phyloP scores from a whole-genome alignment of 2,329 filamentous ascomycete species.

The Trichoderma pleuroti region DNA sequence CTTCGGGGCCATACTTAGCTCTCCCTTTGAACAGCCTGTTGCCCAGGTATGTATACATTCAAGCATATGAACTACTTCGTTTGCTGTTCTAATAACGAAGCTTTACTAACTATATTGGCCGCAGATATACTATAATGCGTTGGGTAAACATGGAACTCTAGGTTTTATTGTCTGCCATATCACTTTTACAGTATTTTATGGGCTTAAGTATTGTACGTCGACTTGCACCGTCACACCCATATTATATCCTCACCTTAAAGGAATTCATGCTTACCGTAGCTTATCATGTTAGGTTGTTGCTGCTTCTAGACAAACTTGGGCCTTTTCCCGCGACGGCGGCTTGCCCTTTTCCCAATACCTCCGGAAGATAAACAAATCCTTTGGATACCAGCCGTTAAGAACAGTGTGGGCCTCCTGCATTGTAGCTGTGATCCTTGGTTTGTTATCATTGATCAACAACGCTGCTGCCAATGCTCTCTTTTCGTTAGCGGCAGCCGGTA shows the following conservation, averaged over 20 bases:
- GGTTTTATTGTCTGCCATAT: slow-evolving; percentile 2
- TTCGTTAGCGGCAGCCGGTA: background rate
- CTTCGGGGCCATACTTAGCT: background rate
- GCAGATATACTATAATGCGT: slow-evolving; percentile 2
- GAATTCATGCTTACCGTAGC: background rate
- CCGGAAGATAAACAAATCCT: background rate
- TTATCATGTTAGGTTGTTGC: background rate
- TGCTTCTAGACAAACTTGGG: background rate
- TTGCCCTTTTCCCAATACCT: background rate
- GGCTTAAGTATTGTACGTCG: background rate
- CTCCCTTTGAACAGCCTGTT: background rate
- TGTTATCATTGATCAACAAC: background rate
- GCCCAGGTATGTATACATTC: background rate
- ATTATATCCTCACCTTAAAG: background rate
- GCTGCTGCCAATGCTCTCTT: slow-evolving; percentile 1
- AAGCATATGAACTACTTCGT: rapidly evolving
- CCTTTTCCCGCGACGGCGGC: background rate
- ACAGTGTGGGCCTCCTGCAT: slow-evolving; percentile 5
- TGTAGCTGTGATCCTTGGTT: background rate
- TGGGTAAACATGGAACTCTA: background rate
- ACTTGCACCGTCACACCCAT: background rate
- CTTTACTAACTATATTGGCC: background rate
- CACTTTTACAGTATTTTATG: background rate
- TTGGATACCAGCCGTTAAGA: background rate
- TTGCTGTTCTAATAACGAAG: background rate